Percentiles rank a stretch among this genome's conserved stretches.
Evolutionary conservation across 345 rosid genomes (phyloP).

Genomic region (Populus deltoides): DNA sequence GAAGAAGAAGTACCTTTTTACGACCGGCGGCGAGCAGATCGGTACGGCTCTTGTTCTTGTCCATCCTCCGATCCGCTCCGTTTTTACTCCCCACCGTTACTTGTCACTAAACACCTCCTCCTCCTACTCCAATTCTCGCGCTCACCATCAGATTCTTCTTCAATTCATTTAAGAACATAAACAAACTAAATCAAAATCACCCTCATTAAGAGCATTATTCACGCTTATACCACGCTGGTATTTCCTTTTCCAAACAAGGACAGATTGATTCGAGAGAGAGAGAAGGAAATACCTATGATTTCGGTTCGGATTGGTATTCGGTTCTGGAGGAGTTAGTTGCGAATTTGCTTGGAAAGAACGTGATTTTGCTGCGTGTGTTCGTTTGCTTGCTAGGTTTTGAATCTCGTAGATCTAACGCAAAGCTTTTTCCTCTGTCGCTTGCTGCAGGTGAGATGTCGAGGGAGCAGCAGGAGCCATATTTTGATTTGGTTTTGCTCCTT

Average conservation of each 20-base stretch:
- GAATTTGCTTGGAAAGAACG: too few species aligned
- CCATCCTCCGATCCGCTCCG: slow-evolving; percentile 56
- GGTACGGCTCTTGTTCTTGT: slow-evolving; percentile 80
- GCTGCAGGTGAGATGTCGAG: slow-evolving; percentile 15
- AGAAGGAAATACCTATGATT: not conserved
- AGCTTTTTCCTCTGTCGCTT: slow-evolving; percentile 6
- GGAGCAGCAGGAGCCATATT: not conserved
- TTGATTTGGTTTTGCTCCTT: not conserved
- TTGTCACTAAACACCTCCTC: slow-evolving; percentile 22
- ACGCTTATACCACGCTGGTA: too few species aligned
- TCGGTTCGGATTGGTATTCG: not conserved
- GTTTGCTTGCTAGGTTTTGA: not conserved
- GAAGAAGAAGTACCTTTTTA: slow-evolving; percentile 52
- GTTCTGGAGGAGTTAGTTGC: too few species aligned
- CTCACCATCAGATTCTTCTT: slow-evolving; percentile 36
- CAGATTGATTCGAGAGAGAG: not conserved
- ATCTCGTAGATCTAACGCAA: slow-evolving; percentile 37
- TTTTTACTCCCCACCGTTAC: slow-evolving; percentile 24
- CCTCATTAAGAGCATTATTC: too few species aligned
- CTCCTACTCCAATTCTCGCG: slow-evolving; percentile 24
- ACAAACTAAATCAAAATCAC: not conserved
- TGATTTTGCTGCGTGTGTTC: not conserved
- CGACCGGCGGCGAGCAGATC: slow-evolving; percentile 96
- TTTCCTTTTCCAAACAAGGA: too few species aligned
- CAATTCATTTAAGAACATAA: not conserved